A percentile compares a stretch with the other conserved stretches of the same genome.
Conservation (phyloP, 1,139 yeast genomes). For the Blastobotrys serpentis region DNA sequence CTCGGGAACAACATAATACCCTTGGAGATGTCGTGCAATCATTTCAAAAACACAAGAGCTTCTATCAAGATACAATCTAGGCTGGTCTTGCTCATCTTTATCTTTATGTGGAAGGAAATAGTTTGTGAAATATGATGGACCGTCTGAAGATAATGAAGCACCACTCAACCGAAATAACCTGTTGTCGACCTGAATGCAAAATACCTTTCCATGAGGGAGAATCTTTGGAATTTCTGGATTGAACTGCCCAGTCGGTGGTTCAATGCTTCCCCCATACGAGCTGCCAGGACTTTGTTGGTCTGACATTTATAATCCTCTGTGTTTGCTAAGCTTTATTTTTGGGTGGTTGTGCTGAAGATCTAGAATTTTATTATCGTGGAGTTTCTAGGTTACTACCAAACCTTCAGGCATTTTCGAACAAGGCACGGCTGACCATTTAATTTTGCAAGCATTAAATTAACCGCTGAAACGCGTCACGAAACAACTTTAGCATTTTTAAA, state of each 20-base stretch:
- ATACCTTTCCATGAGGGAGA: conserved; percentile 65
- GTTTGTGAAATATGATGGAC: conserved; percentile 52
- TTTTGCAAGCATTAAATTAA: neutral
- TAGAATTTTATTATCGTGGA: no score
- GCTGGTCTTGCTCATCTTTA: conserved; percentile 31
- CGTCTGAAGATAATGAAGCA: conserved; percentile 80
- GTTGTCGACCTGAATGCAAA: conserved; percentile 71
- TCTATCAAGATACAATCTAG: conserved; percentile 68
- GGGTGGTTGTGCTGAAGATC: neutral
- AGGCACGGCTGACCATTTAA: neutral
- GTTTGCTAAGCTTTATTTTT: neutral
- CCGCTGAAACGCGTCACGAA: neutral
- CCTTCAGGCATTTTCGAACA: neutral
- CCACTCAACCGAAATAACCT: conserved; percentile 56
- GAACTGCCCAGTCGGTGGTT: conserved; percentile 31
- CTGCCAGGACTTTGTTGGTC: neutral
- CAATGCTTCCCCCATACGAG: conserved; percentile 12
- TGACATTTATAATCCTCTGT: neutral
- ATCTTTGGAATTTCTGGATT: conserved; percentile 55
- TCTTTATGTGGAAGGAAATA: conserved; percentile 39
- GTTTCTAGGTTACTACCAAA: no score
- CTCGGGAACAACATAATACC: conserved; percentile 57
- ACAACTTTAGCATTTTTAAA: no score
- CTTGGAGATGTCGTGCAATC: conserved; percentile 69
- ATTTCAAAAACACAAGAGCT: conserved; percentile 67